These are phyloP conservation scores for Aspergillus hortae DNA, from an alignment of 2,329 filamentous ascomycete species.

Conservation along the genomic window DNA sequence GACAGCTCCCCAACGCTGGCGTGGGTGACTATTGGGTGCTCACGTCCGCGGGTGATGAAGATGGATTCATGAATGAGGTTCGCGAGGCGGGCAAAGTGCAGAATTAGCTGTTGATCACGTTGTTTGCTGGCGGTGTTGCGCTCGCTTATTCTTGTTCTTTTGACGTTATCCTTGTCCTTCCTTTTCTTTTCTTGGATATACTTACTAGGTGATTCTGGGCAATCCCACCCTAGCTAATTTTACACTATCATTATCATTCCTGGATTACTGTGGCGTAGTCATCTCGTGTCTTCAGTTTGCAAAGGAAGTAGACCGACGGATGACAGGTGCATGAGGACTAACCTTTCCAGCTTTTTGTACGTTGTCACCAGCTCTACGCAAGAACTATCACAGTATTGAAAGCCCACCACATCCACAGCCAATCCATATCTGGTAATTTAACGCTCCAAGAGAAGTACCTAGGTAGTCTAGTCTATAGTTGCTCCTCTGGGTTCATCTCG, in stretches of 20 bases:
- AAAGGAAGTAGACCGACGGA: too few relatives aligned
- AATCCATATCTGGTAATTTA: too few relatives aligned
- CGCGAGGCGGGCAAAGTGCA: slow-evolving; percentile 42
- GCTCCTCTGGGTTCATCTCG: too few relatives aligned
- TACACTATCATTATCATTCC: neutral
- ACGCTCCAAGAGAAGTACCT: too few relatives aligned
- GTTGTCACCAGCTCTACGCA: too few relatives aligned
- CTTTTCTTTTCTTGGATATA: slow-evolving; percentile 1
- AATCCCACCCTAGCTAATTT: neutral
- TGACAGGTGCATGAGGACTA: too few relatives aligned
- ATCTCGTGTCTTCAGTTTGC: too few relatives aligned
- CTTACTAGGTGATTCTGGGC: neutral
- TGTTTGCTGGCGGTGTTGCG: slow-evolving; percentile 9
- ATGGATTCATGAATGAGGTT: slow-evolving; percentile 42
- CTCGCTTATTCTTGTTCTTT: slow-evolving; percentile 8
- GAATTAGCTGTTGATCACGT: slow-evolving; percentile 4
- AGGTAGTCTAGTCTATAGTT: too few relatives aligned
- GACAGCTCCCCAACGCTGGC: slow-evolving; percentile 32
- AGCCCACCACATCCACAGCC: too few relatives aligned
- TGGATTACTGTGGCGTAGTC: too few relatives aligned
- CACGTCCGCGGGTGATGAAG: slow-evolving; percentile 35
- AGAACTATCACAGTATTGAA: too few relatives aligned
- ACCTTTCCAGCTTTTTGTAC: too few relatives aligned
- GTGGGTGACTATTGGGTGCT: slow-evolving; percentile 42
- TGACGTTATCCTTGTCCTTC: slow-evolving; percentile 1